Evolutionary conservation across 331 rosid species (phyloP).

Genomic region (Malus hybrid): DNA sequence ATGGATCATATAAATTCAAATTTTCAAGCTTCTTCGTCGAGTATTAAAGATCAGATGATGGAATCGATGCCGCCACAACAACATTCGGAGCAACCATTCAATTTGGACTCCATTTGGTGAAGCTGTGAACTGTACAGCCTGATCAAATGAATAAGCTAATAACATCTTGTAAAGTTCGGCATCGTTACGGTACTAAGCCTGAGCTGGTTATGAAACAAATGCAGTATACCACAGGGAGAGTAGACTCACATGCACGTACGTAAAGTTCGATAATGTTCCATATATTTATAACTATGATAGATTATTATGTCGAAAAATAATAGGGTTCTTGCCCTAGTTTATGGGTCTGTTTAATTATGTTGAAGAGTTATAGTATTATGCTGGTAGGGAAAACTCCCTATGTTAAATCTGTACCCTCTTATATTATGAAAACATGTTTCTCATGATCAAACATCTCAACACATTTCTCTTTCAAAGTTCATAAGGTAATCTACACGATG

Average conservation of each 20-base stretch:
- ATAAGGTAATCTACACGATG: not conserved
- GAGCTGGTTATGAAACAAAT: not conserved
- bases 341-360: not conserved
- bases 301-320: not conserved
- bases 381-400: not conserved
- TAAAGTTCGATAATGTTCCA: not conserved
- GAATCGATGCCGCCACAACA: slow-evolving; percentile 34
- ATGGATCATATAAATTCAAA: slow-evolving; percentile 29
- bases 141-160: not conserved
- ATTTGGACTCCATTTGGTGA: slow-evolving; percentile 94
- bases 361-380: not conserved
- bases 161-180: not conserved
- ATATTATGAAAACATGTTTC: not conserved
- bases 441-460: not conserved
- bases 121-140: not conserved
- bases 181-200: not conserved
- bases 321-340: not conserved
- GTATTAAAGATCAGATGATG: not conserved
- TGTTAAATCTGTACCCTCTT: not conserved
- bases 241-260: not conserved
- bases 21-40: slow-evolving; percentile 52
- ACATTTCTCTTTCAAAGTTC: not conserved
- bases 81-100: slow-evolving; percentile 77
- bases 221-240: not conserved
- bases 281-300: too few relatives aligned